phyloP scores from a whole-genome alignment of 352 stramenopile genomes.

The Phytophthora brassicae region DNA sequence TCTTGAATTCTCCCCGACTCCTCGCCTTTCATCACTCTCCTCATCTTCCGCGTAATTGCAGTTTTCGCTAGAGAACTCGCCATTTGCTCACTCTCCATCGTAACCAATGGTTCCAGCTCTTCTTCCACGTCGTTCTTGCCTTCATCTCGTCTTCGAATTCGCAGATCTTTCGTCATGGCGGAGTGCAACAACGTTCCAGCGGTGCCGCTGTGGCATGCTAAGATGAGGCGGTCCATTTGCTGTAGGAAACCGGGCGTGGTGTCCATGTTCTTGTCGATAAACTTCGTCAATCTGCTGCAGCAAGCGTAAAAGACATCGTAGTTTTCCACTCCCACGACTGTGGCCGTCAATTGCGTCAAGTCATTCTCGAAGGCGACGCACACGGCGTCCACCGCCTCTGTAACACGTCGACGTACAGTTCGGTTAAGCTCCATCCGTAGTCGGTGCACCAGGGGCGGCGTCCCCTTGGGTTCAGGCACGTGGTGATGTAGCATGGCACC shows the following conservation, averaged over 20 bases:
- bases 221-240: constrained; percentile 71
- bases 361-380: constrained; percentile 40
- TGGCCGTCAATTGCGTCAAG: constrained; percentile 2
- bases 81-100: not conserved
- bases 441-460: constrained; percentile 4
- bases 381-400: constrained; percentile 49
- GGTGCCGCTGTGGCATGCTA: constrained; percentile 57
- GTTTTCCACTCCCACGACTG: constrained; percentile 7
- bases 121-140: not conserved
- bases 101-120: not conserved
- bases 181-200: constrained; percentile 34
- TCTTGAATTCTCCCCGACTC: too few relatives aligned
- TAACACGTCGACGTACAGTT: constrained; percentile 39
- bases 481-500: constrained; percentile 14
- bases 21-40: too few relatives aligned
- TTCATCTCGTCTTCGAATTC: constrained; percentile 24
- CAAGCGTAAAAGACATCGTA: constrained; percentile 54
- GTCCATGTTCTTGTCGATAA: constrained; percentile 53
- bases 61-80: constrained; percentile 6
- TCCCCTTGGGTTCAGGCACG: constrained; percentile 10
- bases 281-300: constrained; percentile 46
- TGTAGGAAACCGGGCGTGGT: constrained; percentile 61
- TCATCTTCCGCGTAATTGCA: not conserved
- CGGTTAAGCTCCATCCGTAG: constrained; percentile 37
- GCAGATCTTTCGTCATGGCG: constrained; percentile 52